Percentiles rank a stretch among this genome's conserved stretches.
Evolutionary conservation across 148 eudicot species (phyloP).

Genomic region (Nepenthes mirabilis): DNA sequence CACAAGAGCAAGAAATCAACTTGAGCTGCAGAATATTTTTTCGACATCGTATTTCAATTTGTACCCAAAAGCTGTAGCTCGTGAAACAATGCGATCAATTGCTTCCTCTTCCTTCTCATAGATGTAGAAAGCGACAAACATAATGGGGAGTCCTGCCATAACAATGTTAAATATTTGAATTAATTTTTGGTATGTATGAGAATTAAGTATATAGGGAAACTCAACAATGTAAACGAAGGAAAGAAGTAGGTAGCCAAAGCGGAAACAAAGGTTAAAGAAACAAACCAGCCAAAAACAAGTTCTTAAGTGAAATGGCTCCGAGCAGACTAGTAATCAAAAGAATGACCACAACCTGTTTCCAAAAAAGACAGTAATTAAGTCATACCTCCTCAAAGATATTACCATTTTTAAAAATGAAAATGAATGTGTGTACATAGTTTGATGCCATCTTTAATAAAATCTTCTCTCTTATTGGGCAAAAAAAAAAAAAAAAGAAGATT

Average conservation of each 20-base stretch:
- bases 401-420: neutral
- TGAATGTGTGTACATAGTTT: neutral
- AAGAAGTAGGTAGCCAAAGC: neutral
- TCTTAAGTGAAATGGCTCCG: conserved; percentile 45
- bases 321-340: conserved; percentile 39
- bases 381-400: neutral
- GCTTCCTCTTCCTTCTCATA: conserved; percentile 74
- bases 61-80: conserved; percentile 19
- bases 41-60: conserved; percentile 25
- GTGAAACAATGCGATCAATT: conserved; percentile 33
- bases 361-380: neutral
- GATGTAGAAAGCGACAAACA: conserved; percentile 39
- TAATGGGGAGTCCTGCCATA: conserved; percentile 34
- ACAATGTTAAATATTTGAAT: neutral
- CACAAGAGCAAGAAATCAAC: neutral
- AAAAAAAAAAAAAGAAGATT: no score
- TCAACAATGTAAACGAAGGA: neutral
- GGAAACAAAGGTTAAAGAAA: conserved; percentile 1
- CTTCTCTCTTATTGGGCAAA: no score
- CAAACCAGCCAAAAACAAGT: conserved; percentile 48
- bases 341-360: conserved; percentile 42
- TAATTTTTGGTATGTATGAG: no score
- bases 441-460: no score
- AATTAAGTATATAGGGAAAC: neutral
- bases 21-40: conserved; percentile 6